Base-by-base conservation (phyloP, 148 eudicot species). In the Cornus controversa region DNA sequence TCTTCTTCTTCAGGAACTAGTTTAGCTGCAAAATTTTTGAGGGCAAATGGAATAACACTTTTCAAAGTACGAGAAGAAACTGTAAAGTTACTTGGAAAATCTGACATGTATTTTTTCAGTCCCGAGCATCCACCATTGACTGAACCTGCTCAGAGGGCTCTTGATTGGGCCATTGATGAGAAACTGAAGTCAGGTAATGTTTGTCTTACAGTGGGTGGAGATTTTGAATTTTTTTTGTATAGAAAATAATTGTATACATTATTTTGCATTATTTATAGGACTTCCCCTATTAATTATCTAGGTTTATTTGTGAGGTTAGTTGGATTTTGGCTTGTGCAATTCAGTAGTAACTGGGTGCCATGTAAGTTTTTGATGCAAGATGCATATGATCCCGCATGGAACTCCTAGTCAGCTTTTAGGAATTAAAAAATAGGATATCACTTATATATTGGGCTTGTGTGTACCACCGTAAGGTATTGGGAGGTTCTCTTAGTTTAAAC, bases 61-160 rank as follows among this genome's bases (percentile, higher is more conserved):
- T 86, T 84, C 77, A 90, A 93, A 73, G 96, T 95, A 73, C 89
- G 92, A 65, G 97, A 91, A 2, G 99, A 93, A 86, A 87, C 77
- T 71, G 84, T 93, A 10, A 85, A 84, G n/a, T 81, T 95, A 83
- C 92, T 91, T 78, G 99, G 98, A 73, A 90, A 83, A 79, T 89
- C 97, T 31, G 93, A 89, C 71, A 68, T 86, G 86, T 85, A 82
- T 73, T 90, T 84, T 71, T 85, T 78, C 82, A 82, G 90, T 79
- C 94, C 97, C 64, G 91, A 89, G 84, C 92, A 91, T 78, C 93
- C 99, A 70, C 93, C 97, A 72, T 80, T 93, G 75, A 91, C 99
- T 31, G 91, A 90, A 80, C 88, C 87, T 81, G 97, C 99, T 63
- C 91, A 93, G 75, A 86, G 87, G 84, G 96, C 93, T 77, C 81